These are phyloP conservation scores for Iodosphaeria phyllophila DNA, from an alignment of 2,329 filamentous ascomycete genomes.

Conservation along the genomic window DNA sequence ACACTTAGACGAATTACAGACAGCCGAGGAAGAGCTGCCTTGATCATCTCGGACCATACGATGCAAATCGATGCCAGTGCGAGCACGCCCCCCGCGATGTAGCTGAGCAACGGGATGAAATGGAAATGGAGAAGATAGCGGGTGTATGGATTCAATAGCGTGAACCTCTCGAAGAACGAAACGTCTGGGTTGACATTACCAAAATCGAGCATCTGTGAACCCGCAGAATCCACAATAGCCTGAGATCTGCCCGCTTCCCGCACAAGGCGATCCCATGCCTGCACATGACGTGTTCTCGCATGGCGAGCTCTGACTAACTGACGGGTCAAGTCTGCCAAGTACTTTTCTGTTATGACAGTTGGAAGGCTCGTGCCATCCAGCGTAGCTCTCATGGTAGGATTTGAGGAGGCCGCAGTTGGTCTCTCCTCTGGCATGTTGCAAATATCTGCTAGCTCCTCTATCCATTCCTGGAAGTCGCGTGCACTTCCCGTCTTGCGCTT, in stretches of 20 bases:
- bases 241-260: constrained; percentile 58
- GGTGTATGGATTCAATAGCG: constrained; percentile 58
- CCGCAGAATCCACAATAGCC: constrained; percentile 64
- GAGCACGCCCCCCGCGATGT: constrained; percentile 47
- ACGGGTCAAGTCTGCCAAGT: constrained; percentile 75
- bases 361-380: constrained; percentile 39
- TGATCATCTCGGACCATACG: constrained; percentile 86
- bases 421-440: constrained; percentile 47
- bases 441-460: constrained; percentile 76
- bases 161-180: constrained; percentile 32
- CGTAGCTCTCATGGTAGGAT: constrained; percentile 21
- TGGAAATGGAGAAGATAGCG: constrained; percentile 64
- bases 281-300: constrained; percentile 61
- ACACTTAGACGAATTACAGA: constrained; percentile 51
- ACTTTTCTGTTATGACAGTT: constrained; percentile 78
- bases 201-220: constrained; percentile 66
- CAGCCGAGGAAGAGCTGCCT: constrained; percentile 57
- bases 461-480: constrained; percentile 72
- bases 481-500: constrained; percentile 66
- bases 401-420: constrained; percentile 22
- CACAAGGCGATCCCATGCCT: constrained; percentile 71
- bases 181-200: constrained; percentile 36
- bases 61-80: constrained; percentile 63
- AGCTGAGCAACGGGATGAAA: constrained; percentile 47
- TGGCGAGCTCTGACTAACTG: constrained; percentile 69